phyloP scores from a whole-genome alignment of 257 asterid genomes.

The Nicotiana tomentosiformis region DNA sequence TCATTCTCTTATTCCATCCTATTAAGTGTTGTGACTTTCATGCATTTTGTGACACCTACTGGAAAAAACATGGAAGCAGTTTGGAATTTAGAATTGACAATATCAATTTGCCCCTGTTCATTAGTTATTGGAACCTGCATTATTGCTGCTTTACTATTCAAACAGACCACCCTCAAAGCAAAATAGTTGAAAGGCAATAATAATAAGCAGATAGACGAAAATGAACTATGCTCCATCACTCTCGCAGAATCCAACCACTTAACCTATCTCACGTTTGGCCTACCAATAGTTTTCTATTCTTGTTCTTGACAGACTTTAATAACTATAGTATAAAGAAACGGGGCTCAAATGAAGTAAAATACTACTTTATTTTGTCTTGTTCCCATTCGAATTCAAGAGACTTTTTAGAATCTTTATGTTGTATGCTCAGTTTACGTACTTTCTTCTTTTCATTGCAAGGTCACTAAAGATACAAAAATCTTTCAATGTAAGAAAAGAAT shows the following conservation, averaged over 20 bases:
- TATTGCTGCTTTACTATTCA: not conserved
- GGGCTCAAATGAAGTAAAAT: not conserved
- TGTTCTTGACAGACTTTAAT: no score
- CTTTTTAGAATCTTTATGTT: not conserved
- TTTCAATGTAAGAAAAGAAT: not conserved
- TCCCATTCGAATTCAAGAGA: not conserved
- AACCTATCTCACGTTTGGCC: not conserved
- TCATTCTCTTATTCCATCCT: not conserved
- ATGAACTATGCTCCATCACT: not conserved
- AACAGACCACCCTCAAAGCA: not conserved
- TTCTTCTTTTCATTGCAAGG: not conserved
- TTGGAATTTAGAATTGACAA: slow-evolving; percentile 58
- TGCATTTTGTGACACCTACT: not conserved
- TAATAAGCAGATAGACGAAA: not conserved
- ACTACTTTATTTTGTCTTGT: no score
- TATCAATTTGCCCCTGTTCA: slow-evolving; percentile 42
- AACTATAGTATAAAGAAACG: no score
- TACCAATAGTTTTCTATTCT: no score
- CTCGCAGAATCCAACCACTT: not conserved
- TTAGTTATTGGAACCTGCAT: slow-evolving; percentile 29
- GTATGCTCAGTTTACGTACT: not conserved
- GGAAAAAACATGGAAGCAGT: slow-evolving; percentile 42
- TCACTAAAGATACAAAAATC: not conserved
- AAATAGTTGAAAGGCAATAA: not conserved
- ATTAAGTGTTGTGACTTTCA: not conserved